phyloP scores from a whole-genome alignment of 192 early-diverging fungal species.

The Dimargaris verticillata region DNA sequence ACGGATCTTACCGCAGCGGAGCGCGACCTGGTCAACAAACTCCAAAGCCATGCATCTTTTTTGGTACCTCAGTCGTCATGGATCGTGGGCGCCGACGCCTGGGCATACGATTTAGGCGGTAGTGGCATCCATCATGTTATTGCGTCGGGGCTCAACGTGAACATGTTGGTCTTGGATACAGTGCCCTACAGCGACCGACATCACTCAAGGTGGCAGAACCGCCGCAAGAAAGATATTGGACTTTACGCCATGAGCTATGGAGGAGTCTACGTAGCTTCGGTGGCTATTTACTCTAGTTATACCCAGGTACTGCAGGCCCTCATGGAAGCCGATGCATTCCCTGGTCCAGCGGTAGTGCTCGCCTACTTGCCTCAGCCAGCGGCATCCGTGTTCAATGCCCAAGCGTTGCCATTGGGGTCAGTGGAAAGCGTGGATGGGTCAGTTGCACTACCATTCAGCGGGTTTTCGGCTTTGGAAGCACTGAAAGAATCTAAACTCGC shows the following conservation, averaged over 20 bases:
- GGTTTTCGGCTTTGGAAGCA: constrained; percentile 43
- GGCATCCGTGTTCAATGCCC: no score
- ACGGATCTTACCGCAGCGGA: no score
- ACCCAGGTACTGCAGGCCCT: constrained; percentile 77
- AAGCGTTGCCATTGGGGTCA: no score
- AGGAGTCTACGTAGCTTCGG: constrained; percentile 76
- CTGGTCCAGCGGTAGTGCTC: constrained; percentile 77
- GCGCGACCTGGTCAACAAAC: no score
- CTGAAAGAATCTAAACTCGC: constrained; percentile 81
- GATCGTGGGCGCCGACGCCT: constrained; percentile 75
- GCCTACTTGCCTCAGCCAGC: constrained; percentile 59
- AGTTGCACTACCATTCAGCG: constrained; percentile 15
- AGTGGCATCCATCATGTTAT: constrained; percentile 86
- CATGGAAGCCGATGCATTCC: constrained; percentile 75
- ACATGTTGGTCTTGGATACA: constrained; percentile 83
- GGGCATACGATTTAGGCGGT: constrained; percentile 75
- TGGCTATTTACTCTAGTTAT: constrained; percentile 73
- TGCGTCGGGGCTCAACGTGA: constrained; percentile 64
- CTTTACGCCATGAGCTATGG: constrained; percentile 94
- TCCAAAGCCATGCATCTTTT: not conserved
- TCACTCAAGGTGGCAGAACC: constrained; percentile 32
- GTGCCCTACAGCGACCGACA: constrained; percentile 48
- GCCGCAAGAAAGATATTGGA: constrained; percentile 84
- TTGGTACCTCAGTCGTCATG: constrained; percentile 59
- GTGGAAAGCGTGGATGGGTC: no score